Evolutionary conservation across 106 monocot genomes (phyloP), one percentile per base, ranked within the genome.

Genomic region (Dendrobium nobile): DNA sequence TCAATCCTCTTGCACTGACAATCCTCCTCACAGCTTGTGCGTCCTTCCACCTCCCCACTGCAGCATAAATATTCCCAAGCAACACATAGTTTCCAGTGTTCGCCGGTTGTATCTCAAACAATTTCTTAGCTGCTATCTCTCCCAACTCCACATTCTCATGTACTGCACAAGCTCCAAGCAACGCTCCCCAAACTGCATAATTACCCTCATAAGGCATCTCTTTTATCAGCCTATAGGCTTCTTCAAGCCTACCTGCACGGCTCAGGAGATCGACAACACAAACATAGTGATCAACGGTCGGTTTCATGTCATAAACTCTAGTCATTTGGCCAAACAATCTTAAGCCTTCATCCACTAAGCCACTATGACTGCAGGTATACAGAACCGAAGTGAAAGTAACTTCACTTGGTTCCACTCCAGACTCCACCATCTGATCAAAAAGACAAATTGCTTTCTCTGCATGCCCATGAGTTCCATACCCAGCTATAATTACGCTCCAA

Each of bases 11-110:
- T 41, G 55, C 70, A 6, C 44, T 80, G 77, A 91, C 59, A 82
- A 81, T 59, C 22, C 68, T 88, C 67, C 91, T 90, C 24, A 88
- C 83, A 24, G 56, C 56, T 75, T 88, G 86, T 19, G 84, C 93
- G 75, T 93, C 96, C 55, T 82, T 80, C 96, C 96, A 96, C 48
- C 90, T 92, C 22, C 90, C 96, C n/a, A 67, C 77, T 42, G 87
- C 85, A 41, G 91, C 85, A 82, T 92, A 96, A 41, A 96, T 84
- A 59, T 96, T 93, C 27, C 87, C 88, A 43, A 96, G 55, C 41
- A 93, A 61, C 56, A 96, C 90, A 80, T 93, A 91, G 74, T 90
- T 91, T 54, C 91, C 91, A 18, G 86, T 86, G 75, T 91, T 91
- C 58, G 84, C 87, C 20, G 91, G 91, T 59, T 96, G 87, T 4